Evolutionary conservation across 208 protist genomes (phyloP), one percentile per base, ranked within the genome.

Genomic region (Phytomonas francai): DNA sequence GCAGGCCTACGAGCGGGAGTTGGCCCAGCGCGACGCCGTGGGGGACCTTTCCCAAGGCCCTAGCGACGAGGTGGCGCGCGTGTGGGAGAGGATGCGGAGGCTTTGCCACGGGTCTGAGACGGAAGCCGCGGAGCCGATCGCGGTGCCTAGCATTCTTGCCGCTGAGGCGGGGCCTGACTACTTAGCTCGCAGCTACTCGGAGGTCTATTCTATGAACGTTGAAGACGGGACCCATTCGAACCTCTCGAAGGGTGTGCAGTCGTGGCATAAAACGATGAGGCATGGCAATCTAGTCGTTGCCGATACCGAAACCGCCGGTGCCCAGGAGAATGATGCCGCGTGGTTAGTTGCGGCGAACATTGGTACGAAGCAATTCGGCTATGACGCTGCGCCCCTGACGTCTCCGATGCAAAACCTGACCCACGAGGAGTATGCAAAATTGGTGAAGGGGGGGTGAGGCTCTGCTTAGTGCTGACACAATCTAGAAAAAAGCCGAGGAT

Each of bases 151-250:
- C 16, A 71, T 78, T 31, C 67, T 94, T 31, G 56, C 84, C 19
- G n/a, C 49, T 0, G 70, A 94, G 62, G 78, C 77, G 0, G 88
- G 88, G 9, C 76, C 78, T 0, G 79, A 94, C 73, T 90, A 88
- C 67, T 77, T 91, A 70, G 59, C 39, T 73, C 29, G 63, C 68
- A 11, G 59, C 49, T 33, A 56, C 68, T 5, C 76, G 60, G 5
- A 56, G 63, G 11, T 54, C 39, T 39, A 59, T 68, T 39, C 34
- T 9, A 39, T 39, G 34, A 9, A 39, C 9, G 34, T 3, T 9
- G 34, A 39, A 39, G 9, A 39, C 6, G 9, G 6, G 34, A 39
- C 3, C 34, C 34, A 9, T 39, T 39, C 9, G 6, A 39, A 3
- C 9, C 34, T 39, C 3, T 69, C 68, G 31, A 63, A 36, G 22